phyloP scores from a whole-genome alignment of 2,329 filamentous ascomycete species.

The Cyphellophora europaea region DNA sequence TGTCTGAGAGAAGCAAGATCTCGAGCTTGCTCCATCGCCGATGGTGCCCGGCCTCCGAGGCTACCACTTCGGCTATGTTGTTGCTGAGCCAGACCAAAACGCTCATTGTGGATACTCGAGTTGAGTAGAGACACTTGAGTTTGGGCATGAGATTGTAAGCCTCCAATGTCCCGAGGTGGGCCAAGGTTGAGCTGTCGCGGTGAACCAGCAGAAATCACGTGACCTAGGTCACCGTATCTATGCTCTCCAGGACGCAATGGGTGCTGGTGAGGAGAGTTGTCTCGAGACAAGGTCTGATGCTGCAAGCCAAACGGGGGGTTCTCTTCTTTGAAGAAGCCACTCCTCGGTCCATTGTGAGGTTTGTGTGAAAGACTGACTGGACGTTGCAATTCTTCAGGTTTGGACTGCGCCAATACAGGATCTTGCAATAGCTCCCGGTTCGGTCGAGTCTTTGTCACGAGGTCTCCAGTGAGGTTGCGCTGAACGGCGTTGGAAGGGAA shows the following conservation, averaged over 20 bases:
- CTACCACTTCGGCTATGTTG: too few species aligned
- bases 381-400: slow-evolving; percentile 1
- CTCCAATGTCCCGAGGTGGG: slow-evolving; percentile 6
- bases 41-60: too few species aligned
- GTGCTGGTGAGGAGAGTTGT: slow-evolving; percentile 20
- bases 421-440: too few species aligned
- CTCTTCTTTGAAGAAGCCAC: slow-evolving; percentile 36
- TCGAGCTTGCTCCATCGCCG: too few species aligned
- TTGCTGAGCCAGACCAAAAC: too few species aligned
- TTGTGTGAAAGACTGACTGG: slow-evolving; percentile 23
- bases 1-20: too few species aligned
- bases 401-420: too few species aligned
- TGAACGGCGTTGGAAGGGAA: slow-evolving; percentile 13
- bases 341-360: slow-evolving; percentile 29
- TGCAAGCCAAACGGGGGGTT: slow-evolving; percentile 19
- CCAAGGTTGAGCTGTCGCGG: slow-evolving; percentile 6
- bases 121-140: too few species aligned
- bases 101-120: too few species aligned
- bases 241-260: slow-evolving; percentile 11
- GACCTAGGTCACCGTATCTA: slow-evolving; percentile 1
- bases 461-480: slow-evolving; percentile 10
- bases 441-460: slow-evolving; percentile 13
- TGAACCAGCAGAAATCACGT: slow-evolving; percentile 5
- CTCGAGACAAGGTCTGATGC: slow-evolving; percentile 25
- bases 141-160: too few species aligned